These are phyloP conservation scores for Pseudogymnoascus pannorum DNA, from an alignment of 2,329 filamentous ascomycete genomes.

Conservation along the genomic window DNA sequence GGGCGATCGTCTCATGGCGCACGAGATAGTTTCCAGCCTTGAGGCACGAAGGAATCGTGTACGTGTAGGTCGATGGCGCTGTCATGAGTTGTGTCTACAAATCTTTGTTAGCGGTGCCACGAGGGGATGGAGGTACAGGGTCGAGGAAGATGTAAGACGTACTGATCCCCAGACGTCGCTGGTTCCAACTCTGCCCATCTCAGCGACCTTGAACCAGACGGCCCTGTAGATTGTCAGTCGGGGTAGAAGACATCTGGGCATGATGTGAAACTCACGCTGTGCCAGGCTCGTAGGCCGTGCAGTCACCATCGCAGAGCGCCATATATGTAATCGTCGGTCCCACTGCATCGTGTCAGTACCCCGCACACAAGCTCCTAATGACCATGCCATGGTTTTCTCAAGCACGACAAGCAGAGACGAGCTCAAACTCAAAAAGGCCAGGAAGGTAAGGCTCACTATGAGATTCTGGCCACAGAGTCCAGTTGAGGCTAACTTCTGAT, in stretches of 20 bases:
- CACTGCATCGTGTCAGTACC: conserved; percentile 37
- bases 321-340: conserved; percentile 53
- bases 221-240: conserved; percentile 11
- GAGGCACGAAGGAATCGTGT: conserved; percentile 42
- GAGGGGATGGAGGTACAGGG: not conserved
- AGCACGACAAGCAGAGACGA: not conserved
- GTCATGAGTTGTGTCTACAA: conserved; percentile 12
- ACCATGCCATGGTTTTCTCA: not conserved
- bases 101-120: not conserved
- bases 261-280: conserved; percentile 27
- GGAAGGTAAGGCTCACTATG: conserved; percentile 16
- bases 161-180: conserved; percentile 13
- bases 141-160: not conserved
- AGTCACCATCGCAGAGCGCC: conserved; percentile 47
- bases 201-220: conserved; percentile 17
- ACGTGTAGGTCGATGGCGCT: conserved; percentile 25
- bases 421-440: not conserved
- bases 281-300: conserved; percentile 42
- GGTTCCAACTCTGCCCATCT: conserved; percentile 14
- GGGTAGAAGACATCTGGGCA: not conserved
- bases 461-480: conserved; percentile 44
- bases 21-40: conserved; percentile 45
- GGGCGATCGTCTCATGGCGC: conserved; percentile 43
- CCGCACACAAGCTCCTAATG: conserved; percentile 28
- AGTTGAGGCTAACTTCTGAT: conserved; percentile 44